Conservation (phyloP, 805 yeast genomes). For the Naumovozyma baii region DNA sequence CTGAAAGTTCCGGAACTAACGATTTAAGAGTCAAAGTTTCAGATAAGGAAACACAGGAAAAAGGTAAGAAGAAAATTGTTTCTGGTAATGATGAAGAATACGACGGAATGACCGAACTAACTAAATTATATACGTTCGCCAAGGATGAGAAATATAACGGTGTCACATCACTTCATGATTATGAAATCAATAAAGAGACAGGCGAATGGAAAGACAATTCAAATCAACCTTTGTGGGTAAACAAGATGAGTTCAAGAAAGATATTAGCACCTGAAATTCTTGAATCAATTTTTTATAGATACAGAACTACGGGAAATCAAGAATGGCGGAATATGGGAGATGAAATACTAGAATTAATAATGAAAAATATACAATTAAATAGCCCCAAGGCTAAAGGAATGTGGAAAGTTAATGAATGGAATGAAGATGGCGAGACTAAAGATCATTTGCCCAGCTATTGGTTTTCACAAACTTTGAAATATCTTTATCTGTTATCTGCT, state of each 20-base stretch:
- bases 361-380: conserved; percentile 20
- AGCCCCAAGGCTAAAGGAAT: conserved; percentile 34
- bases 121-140: neutral
- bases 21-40: conserved; percentile 1
- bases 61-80: no score
- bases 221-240: conserved; percentile 28
- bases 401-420: conserved; percentile 29
- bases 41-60: neutral
- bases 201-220: conserved; percentile 22
- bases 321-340: conserved; percentile 49
- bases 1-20: neutral
- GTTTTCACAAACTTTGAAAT: conserved; percentile 52
- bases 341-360: conserved; percentile 36
- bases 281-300: conserved; percentile 50
- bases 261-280: conserved; percentile 53
- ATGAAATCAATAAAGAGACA: conserved; percentile 7
- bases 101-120: neutral
- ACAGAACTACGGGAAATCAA: conserved; percentile 49
- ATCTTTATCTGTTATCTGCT: conserved; percentile 41
- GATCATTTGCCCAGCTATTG: conserved; percentile 44
- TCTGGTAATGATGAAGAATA: neutral
- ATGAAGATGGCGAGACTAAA: no score
- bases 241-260: conserved; percentile 30
- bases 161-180: neutral
- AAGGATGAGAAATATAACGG: conserved; percentile 4